These are phyloP conservation scores for Cercophora samala DNA, from an alignment of 495 filamentous ascomycete species.

Conservation along the genomic window DNA sequence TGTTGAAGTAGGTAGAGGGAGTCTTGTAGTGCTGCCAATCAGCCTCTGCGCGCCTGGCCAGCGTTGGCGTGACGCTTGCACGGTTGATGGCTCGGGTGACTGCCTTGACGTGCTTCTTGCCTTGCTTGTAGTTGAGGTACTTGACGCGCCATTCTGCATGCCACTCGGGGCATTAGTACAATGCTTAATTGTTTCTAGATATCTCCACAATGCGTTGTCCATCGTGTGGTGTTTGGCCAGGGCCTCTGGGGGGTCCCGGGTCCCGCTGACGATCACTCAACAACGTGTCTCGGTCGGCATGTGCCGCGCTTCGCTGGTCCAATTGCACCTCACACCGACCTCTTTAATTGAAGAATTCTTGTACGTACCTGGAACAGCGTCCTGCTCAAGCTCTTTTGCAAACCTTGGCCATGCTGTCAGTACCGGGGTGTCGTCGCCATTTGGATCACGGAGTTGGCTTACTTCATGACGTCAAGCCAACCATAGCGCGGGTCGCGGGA, in stretches of 20 bases:
- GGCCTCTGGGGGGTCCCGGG: constrained; percentile 1
- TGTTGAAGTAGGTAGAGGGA: constrained; percentile 20
- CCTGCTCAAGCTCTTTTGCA: constrained; percentile 74
- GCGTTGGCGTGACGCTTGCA: constrained; percentile 53
- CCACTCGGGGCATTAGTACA: not conserved
- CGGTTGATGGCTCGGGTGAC: constrained; percentile 67
- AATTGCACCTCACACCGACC: not conserved
- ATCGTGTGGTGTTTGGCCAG: too few relatives aligned
- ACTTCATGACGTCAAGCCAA: constrained; percentile 37
- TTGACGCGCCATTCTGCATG: constrained; percentile 77
- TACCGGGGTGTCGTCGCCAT: not conserved
- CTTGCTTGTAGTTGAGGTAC: constrained; percentile 90
- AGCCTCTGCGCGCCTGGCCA: constrained; percentile 25
- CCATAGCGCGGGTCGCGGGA: constrained; percentile 12
- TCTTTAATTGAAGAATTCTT: constrained; percentile 4
- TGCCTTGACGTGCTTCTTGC: constrained; percentile 86
- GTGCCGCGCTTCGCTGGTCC: not conserved
- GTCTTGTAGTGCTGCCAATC: constrained; percentile 25
- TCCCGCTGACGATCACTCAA: not conserved
- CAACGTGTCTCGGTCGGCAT: not conserved
- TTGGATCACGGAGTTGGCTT: constrained; percentile 15
- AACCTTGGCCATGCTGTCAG: constrained; percentile 43
- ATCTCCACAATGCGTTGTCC: not conserved
- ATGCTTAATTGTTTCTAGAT: not conserved
- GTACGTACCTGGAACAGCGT: constrained; percentile 66